phyloP scores from a whole-genome alignment of 2,329 filamentous ascomycete genomes.

The Colletotrichum sp. region DNA sequence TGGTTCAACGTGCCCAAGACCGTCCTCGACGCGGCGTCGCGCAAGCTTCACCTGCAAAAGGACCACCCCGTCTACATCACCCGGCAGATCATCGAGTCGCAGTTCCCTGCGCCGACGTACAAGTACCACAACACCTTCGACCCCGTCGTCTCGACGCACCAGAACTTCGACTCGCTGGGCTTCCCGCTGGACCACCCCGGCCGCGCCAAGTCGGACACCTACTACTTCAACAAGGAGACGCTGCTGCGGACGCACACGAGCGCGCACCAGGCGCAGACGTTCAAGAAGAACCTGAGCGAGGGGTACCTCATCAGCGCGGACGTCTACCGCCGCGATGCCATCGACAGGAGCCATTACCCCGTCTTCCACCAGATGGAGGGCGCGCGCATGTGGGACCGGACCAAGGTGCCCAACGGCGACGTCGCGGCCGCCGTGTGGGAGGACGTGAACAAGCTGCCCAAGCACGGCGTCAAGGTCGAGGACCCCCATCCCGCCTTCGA shows the following conservation, averaged over 20 bases:
- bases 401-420: constrained; percentile 59
- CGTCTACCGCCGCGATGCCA: constrained; percentile 93
- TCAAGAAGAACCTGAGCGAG: constrained; percentile 72
- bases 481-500: constrained; percentile 84
- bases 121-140: constrained; percentile 79
- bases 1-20: constrained; percentile 87
- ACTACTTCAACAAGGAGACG: constrained; percentile 87
- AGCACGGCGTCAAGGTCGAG: constrained; percentile 77
- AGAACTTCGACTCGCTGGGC: constrained; percentile 97
- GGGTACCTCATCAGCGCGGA: constrained; percentile 94
- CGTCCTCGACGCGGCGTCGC: constrained; percentile 76
- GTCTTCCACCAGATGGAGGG: constrained; percentile 99
- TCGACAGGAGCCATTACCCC: constrained; percentile 94
- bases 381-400: constrained; percentile 85
- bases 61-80: constrained; percentile 93
- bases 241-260: constrained; percentile 93
- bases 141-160: constrained; percentile 81
- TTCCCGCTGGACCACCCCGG: constrained; percentile 90
- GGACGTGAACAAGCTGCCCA: constrained; percentile 75
- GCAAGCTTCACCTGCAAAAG: constrained; percentile 85
- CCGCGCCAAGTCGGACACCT: constrained; percentile 87
- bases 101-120: constrained; percentile 77
- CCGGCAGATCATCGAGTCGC: constrained; percentile 87
- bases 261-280: constrained; percentile 86
- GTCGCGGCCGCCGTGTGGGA: constrained; percentile 70